Base-by-base conservation (phyloP, 352 stramenopile species). In the Elongisporangium prolatum region DNA sequence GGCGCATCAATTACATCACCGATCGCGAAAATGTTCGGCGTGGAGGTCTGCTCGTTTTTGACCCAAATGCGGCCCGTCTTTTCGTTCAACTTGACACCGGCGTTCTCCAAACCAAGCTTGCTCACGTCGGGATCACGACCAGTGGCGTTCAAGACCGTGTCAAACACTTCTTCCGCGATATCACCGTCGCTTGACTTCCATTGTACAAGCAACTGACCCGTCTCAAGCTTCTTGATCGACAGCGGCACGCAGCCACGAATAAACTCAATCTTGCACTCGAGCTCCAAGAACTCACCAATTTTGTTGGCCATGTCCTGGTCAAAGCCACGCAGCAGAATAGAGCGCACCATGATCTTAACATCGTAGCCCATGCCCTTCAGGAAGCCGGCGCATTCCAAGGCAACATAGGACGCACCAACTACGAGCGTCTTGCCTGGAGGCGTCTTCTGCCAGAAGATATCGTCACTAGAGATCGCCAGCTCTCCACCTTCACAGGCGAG, bases 311-410 rank as follows among this genome's bases (percentile, higher is more conserved):
- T 98, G 68, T 99, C 95, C 56, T 97, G 75, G 83, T 99, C 97
- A 71, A 99, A 99, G 24, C 96, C 93, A 62, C 97, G 89, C 48
- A 99, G 79, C 18, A 99, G 74, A 56, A 99, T 98, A 21, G 91
- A 98, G 50, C 97, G 90, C 14, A 99, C 96, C 67, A 98, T 98
- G 53, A 99, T 84, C 56, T 96, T 98, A 17, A 98, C 94, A 69
- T 98, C 93, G 66, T 94, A 97, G 52, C 96, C 96, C 65, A 99
- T 86, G 58, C 93, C 95, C 34, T 91, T 93, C 38, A 99, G 68
- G 67, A 99, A 99, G 25, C 97, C 97, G 25, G 96, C 97, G 62
- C 96, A 99, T 77, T 99, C 97, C 20, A 99, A 86, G 56, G 91
- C 93, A 52, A 99, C 97, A 75, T 99, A 99, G 9, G 93, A 98